Evolutionary conservation across 2,329 filamentous ascomycete species (phyloP).

Genomic region (Epichloe gansuensis): DNA sequence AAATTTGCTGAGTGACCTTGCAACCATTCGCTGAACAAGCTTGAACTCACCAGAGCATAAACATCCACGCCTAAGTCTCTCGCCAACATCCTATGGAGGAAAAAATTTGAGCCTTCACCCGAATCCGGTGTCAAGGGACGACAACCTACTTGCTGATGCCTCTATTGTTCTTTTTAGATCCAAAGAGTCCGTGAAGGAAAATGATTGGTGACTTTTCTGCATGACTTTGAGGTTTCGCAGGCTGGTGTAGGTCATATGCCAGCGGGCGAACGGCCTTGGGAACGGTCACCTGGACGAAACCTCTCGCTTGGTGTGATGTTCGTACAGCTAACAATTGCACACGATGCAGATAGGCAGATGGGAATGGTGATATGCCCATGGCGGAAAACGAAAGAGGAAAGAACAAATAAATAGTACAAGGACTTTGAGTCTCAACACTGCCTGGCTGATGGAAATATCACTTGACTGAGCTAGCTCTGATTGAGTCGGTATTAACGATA

Average conservation of each 20-base stretch:
- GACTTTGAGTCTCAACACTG: neutral
- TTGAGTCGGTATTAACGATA: too few relatives aligned
- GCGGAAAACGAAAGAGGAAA: too few relatives aligned
- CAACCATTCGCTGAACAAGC: neutral
- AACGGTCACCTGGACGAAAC: neutral
- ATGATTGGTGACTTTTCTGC: constrained; percentile 52
- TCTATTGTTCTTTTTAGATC: constrained; percentile 89
- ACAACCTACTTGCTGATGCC: constrained; percentile 77
- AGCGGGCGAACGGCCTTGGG: constrained; percentile 24
- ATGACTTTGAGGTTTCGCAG: constrained; percentile 28
- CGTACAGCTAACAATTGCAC: neutral
- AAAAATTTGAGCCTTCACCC: neutral
- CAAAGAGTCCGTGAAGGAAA: constrained; percentile 86
- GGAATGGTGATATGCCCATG: neutral
- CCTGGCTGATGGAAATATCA: too few relatives aligned
- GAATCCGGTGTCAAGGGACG: neutral
- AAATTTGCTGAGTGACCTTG: neutral
- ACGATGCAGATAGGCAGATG: neutral
- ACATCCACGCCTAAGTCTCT: constrained; percentile 68
- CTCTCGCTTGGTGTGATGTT: neutral
- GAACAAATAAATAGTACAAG: too few relatives aligned
- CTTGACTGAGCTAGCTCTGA: too few relatives aligned
- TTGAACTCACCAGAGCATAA: constrained; percentile 57
- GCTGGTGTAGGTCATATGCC: constrained; percentile 54
- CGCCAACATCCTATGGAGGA: constrained; percentile 52